Conservation (phyloP, 495 filamentous ascomycete genomes). For the Saxophila tyrrhenica region DNA sequence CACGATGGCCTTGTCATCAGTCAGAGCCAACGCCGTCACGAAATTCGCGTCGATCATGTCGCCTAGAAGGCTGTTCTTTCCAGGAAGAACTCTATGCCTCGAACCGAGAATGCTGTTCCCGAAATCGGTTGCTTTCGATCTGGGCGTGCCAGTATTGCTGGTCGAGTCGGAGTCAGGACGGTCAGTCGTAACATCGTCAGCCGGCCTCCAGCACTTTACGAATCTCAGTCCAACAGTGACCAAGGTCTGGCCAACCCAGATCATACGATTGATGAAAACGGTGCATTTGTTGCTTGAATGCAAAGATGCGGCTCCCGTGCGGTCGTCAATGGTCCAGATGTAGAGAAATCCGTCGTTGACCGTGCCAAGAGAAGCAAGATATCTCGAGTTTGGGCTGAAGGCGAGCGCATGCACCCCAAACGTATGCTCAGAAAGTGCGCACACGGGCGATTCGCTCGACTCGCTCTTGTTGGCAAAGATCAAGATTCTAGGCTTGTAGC, state of each 20-base stretch:
- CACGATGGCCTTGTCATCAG: constrained; percentile 50
- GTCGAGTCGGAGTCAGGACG: constrained; percentile 35
- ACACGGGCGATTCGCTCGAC: constrained; percentile 70
- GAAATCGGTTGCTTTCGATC: constrained; percentile 23
- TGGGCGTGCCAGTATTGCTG: constrained; percentile 1
- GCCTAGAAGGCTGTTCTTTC: constrained; percentile 61
- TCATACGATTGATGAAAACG: constrained; percentile 65
- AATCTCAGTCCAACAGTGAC: constrained; percentile 78
- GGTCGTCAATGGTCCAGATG: constrained; percentile 73
- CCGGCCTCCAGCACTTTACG: constrained; percentile 85
- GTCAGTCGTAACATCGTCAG: constrained; percentile 39
- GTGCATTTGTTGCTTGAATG: constrained; percentile 94
- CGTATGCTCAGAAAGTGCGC: constrained; percentile 75
- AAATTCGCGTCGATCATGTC: constrained; percentile 72
- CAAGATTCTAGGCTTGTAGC: constrained; percentile 82
- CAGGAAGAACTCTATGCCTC: constrained; percentile 35
- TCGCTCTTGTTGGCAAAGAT: constrained; percentile 74
- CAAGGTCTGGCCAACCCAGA: constrained; percentile 68
- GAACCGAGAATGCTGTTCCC: constrained; percentile 32
- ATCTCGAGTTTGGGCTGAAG: constrained; percentile 79
- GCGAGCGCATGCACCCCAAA: constrained; percentile 81
- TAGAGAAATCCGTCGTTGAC: constrained; percentile 91
- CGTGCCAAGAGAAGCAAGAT: constrained; percentile 76
- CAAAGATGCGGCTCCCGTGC: constrained; percentile 72
- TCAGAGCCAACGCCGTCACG: constrained; percentile 61